Evolutionary conservation across 2,329 filamentous ascomycete species (phyloP), one percentile per base, ranked within the genome.

Genomic region (Plenodomus tracheiphilus): DNA sequence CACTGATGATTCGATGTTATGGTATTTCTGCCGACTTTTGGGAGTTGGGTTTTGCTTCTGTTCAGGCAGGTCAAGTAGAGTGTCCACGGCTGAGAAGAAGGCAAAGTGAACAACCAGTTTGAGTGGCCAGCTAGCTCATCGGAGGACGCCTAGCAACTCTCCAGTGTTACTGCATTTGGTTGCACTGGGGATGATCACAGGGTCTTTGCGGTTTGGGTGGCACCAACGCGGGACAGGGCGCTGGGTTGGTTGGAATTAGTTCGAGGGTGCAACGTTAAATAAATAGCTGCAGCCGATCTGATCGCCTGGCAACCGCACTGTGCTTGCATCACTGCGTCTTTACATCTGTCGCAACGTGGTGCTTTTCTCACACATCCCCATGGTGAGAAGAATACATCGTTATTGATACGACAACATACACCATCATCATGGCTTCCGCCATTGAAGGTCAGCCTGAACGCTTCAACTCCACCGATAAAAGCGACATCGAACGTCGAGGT

Each of bases 401-500:
- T 4, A 15, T 15, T 32, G 28, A 32, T 4, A 11, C 4, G 4
- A 32, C 4, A 6, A 15, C n/a, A n/a, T n/a, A 15, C 28, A 15
- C 7, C 28, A 20, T 38, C 40, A 43, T 22, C 20, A 60, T 60
- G 58, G 58, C 55, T 37, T 51, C 55, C 38, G 49, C 53, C 13
- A 34, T 20, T 5, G 49, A 56, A 38, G 21, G 15, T 20, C 34
- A 47, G 13, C 21, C 45, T 3, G 43, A 44, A 9, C 20, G 3
- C 17, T 37, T 48, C 40, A 32, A 47, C 32, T 8, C 34, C 18
- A 41, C 43, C n/a, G 30, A 30, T n/a, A 47, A 51, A 4, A 46
- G 52, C 25, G 52, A 58, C 25, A 43, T 56, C 28, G 55, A 58
- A 36, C 66, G 66, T 34, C 61, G 62, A 20, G 56, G 30, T 8